Base-by-base conservation (phyloP, 1,284 basidiomycete genomes). In the Hemileia vastatrix region DNA sequence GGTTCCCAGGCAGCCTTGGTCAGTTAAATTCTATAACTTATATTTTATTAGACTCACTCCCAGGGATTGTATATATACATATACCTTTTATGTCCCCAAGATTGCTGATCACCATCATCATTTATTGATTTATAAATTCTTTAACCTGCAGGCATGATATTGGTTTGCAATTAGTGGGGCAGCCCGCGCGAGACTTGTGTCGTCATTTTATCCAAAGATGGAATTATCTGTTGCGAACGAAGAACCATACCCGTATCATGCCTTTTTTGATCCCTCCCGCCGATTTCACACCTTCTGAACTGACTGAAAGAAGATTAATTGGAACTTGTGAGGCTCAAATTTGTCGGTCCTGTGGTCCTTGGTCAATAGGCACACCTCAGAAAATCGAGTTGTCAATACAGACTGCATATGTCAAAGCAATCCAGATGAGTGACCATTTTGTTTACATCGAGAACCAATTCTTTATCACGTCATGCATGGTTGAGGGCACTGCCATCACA, bases 271-370 rank as follows among this genome's bases (percentile, higher is more conserved):
- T 97, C 23, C 94, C 95, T 15, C 89, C 94, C 8, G 84, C 94
- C 0, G 95, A 98, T 75, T 97, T 93, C 75, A 89, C 82, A 67
- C 82, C 86, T 3, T 81, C 83, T 8, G 90, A 98, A 71, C 80
- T 98, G 15, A 79, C 83, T 24, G 82, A 85, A 52, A 81, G 89
- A 77, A 88, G 90, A 27, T 81, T 99, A 48, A 91, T 88, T 2
- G 94, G 95, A 11, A 97, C 94, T 0, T 96, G 93, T 74, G 95
- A 99, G 76, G 82, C 96, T 70, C 94, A 99, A 76, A 91, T 99
- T 68, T 95, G 91, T 77, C 85, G 94, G 15, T 94, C 90, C 8
- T 88, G 88, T 19, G 93, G 93, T 0, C 90, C 90, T 0, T 99
- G 94, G 94, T 95, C 91, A 1, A 81, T 98, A 77, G 94, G 93